Base-by-base conservation (phyloP, 192 early-diverging fungal species). In the Endogone sp. region DNA sequence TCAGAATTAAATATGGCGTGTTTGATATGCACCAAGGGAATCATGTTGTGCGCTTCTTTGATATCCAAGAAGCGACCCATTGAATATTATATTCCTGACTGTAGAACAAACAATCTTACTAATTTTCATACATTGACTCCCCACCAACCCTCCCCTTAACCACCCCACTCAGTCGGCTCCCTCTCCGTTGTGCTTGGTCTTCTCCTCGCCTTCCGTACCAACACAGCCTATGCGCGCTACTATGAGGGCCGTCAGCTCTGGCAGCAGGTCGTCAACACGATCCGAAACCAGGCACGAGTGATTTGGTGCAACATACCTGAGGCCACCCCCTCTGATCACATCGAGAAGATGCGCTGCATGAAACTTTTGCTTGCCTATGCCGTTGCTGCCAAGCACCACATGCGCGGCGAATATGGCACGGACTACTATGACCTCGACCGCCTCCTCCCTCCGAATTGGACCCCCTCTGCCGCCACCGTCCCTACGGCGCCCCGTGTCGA, bases 141-240 rank as follows among this genome's bases (percentile, higher is more conserved):
- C n/a, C n/a, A 6, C 37, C 6, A 49, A 49, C 16, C 37, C 37
- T 49, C 37, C 37, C 37, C 37, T 49, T 16, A 6, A 6, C 37
- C 16, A 6, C 37, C 9, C 1, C 37, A n/a, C n/a, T n/a, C n/a
- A 69, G 71, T 77, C 20, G 68, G 71, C 24, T 70, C 66, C 10
- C 22, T 78, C 22, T 69, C 67, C n/a, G 69, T 78, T 3, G 87
- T 88, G 9, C 75, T 88, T n/a, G 85, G 82, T 76, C 72, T 95
- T 71, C 79, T 95, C 21, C 79, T 95, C 28, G 92, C 89, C 54
- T 95, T 95, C 76, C 86, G 94, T 70, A 91, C 89, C 67, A 94
- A 92, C 79, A 88, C 89, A 13, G 88, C 90, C 20, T 87, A 90
- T 69, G 86, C 82, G 20, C 73, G 91, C 22, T 93, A 87, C 78